Percentiles rank a stretch among this genome's conserved stretches.
phyloP scores from a whole-genome alignment of 2,329 filamentous ascomycete species.

The Delphinella strobiligena region DNA sequence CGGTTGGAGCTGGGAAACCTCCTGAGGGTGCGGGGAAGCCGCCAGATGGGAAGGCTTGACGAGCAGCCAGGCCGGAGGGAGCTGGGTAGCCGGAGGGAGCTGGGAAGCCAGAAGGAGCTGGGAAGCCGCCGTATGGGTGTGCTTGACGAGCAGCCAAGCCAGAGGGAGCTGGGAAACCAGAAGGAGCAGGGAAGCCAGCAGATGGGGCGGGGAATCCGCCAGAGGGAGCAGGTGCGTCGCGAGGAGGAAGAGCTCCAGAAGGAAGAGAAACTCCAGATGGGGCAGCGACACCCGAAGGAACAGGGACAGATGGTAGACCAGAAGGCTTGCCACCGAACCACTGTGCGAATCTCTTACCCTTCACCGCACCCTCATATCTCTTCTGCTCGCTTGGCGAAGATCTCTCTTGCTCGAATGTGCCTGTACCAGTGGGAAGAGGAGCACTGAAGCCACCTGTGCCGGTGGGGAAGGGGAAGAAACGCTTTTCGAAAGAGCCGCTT shows the following conservation, averaged over 20 bases:
- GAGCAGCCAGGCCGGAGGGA: no score
- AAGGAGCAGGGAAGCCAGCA: conserved; percentile 1
- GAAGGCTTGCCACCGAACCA: no score
- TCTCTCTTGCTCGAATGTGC: no score
- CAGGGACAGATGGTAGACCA: no score
- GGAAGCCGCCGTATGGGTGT: conserved; percentile 4
- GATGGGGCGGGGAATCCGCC: conserved; percentile 4
- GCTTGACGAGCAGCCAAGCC: no score
- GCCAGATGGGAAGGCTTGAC: conserved; percentile 8
- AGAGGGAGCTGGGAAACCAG: no score
- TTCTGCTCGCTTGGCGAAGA: no score
- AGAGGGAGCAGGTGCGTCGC: neutral
- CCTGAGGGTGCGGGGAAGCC: conserved; percentile 1
- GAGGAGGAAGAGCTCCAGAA: conserved; percentile 2
- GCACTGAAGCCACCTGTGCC: neutral
- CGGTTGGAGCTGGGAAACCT: conserved; percentile 1
- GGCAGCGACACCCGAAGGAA: no score
- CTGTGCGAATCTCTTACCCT: no score
- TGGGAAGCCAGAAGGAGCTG: no score
- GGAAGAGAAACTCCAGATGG: conserved; percentile 5
- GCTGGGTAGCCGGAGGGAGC: no score
- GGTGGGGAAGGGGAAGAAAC: conserved; percentile 1
- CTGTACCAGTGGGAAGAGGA: neutral
- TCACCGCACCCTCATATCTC: no score
- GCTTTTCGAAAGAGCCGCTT: neutral